Percentiles rank a stretch among this genome's conserved stretches.
phyloP scores from a whole-genome alignment of 106 monocot species.

The Platanthera guangdongensis region DNA sequence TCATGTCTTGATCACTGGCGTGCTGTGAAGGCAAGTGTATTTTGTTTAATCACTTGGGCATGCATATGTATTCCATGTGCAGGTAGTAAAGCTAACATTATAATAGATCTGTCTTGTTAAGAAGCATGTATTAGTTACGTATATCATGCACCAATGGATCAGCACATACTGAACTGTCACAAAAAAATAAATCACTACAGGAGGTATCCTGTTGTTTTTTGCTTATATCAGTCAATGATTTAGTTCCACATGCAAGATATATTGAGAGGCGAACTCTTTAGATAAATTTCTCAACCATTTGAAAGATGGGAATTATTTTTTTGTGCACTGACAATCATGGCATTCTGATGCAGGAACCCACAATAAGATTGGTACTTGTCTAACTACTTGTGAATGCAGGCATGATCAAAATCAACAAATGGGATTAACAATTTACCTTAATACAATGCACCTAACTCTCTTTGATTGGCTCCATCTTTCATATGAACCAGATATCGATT shows the following conservation, averaged over 20 bases:
- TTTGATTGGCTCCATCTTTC: neutral
- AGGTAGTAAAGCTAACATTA: neutral
- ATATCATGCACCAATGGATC: neutral
- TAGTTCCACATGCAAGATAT: neutral
- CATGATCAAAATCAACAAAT: too few species aligned
- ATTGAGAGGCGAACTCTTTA: neutral
- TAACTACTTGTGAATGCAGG: too few species aligned
- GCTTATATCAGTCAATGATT: neutral
- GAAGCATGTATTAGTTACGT: neutral
- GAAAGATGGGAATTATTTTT: neutral
- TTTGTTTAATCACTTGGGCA: neutral
- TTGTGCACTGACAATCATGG: neutral
- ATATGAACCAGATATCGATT: neutral
- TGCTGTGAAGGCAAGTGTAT: constrained; percentile 64
- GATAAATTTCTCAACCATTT: neutral
- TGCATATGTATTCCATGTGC: neutral
- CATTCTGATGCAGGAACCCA: too few species aligned
- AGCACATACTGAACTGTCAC: too few species aligned
- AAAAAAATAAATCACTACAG: neutral
- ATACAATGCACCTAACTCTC: neutral
- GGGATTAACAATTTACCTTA: too few species aligned
- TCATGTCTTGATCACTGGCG: constrained; percentile 99
- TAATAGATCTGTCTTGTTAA: neutral
- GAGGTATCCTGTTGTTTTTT: neutral
- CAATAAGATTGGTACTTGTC: too few species aligned